A percentile compares a stretch with the other conserved stretches of the same genome.
Conservation (phyloP, 371 early-diverging fungal genomes). For the Mortierella sp. region DNA sequence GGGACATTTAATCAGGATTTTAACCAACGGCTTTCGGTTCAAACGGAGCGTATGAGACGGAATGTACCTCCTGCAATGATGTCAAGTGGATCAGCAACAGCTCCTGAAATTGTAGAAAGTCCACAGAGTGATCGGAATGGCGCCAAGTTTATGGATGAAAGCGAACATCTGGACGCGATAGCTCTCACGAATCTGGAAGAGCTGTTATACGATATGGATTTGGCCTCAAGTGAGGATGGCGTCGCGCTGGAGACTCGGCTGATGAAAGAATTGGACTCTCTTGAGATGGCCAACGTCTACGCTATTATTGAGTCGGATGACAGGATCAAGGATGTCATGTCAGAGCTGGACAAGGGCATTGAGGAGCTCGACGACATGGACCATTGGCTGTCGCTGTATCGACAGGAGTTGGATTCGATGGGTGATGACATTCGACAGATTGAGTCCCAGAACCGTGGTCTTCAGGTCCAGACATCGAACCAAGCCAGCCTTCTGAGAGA, state of each 20-base stretch:
- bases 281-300: constrained; percentile 88
- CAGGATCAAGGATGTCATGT: constrained; percentile 82
- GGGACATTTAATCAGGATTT: constrained; percentile 51
- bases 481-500: constrained; percentile 86
- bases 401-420: constrained; percentile 91
- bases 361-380: constrained; percentile 85
- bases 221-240: constrained; percentile 75
- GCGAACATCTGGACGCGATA: constrained; percentile 59
- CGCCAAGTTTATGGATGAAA: constrained; percentile 55
- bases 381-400: constrained; percentile 86
- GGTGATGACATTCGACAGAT: constrained; percentile 96
- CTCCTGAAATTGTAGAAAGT: constrained; percentile 18
- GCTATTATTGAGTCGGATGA: constrained; percentile 93
- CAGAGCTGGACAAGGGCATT: constrained; percentile 84
- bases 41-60: constrained; percentile 47
- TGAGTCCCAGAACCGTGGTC: constrained; percentile 89
- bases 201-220: constrained; percentile 73
- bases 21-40: constrained; percentile 43
- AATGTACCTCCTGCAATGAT: constrained; percentile 14
- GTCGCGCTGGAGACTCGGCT: constrained; percentile 73
- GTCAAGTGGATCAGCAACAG: constrained; percentile 15
- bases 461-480: constrained; percentile 89
- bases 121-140: constrained; percentile 45
- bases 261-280: constrained; percentile 68
- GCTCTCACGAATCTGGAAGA: constrained; percentile 68